Base-by-base conservation (phyloP, 2,329 filamentous ascomycete genomes). In the Macrophomina phaseolina region DNA sequence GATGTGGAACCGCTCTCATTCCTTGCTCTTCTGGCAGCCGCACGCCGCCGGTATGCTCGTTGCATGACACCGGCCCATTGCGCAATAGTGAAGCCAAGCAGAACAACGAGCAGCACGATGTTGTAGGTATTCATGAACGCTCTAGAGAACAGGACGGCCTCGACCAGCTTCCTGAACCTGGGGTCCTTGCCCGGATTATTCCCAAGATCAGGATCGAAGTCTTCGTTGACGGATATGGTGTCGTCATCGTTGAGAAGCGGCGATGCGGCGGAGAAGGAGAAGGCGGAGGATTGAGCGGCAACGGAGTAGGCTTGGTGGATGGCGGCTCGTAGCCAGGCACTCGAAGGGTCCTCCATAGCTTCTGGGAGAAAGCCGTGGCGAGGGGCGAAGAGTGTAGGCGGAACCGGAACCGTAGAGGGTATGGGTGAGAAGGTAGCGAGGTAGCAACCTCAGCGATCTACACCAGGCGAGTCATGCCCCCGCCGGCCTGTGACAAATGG, bases 111-210 rank as follows among this genome's bases (percentile, higher is more conserved):
- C 28, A 82, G 67, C 1, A 78, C 77, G 2, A 75, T 46, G 64
- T 83, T 81, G 62, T 82, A 83, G 0, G 75, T 78, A 9, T 74
- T 62, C 16, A 81, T 66, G 23, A 82, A 76, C 48, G 71, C 71
- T 64, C 79, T 70, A 4, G 77, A 76, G 68, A 77, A 82, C 38
- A 78, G 53, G n/a, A 81, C 75, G 11, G 73, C 76, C 46, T 78
- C 75, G 11, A 79, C 74, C 6, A 79, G 69, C 64, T 75, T 75
- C 52, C 72, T 69, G 62, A 79, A 77, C 32, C 76, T 69, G 32
- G 76, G 78, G 66, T 79, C 76, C 58, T 74, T 75, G 5, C 75
- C 75, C 16, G 76, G 75, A 52, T 78, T 56, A 12, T 18, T 12
- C 6, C 61, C 61, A 5, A 45, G 58, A 32, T 49, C 58, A 5